phyloP scores from a whole-genome alignment of 2,329 filamentous ascomycete genomes.

The Clarireedia hainanense region DNA sequence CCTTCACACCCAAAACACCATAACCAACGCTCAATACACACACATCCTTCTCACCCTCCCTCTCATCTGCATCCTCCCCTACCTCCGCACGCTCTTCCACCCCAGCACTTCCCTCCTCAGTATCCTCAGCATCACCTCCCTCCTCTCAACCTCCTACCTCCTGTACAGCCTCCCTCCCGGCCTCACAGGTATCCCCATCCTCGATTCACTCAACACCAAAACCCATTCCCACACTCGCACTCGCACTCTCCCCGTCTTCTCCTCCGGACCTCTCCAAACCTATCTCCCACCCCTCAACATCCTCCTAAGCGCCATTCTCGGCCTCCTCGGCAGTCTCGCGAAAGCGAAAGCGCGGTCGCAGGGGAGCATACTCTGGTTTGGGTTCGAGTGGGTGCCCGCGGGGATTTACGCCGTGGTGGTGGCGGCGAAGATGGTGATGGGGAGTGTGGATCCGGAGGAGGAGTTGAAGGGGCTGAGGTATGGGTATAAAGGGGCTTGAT shows the following conservation, averaged over 20 bases:
- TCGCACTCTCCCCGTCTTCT: not conserved
- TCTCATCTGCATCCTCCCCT: conserved; percentile 45
- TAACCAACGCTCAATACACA: conserved; percentile 50
- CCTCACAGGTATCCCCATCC: conserved; percentile 41
- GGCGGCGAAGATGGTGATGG: conserved; percentile 57
- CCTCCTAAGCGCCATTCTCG: conserved; percentile 45
- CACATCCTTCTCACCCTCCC: conserved; percentile 54
- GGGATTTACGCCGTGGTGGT: conserved; percentile 55
- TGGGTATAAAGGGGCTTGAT: conserved; percentile 57
- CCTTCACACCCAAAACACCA: conserved; percentile 47
- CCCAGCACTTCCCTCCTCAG: conserved; percentile 31
- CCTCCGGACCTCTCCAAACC: conserved; percentile 42
- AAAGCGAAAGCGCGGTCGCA: not conserved
- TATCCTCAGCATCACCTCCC: conserved; percentile 53
- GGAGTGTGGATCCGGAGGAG: conserved; percentile 55
- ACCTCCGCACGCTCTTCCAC: conserved; percentile 41
- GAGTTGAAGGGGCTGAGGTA: conserved; percentile 58
- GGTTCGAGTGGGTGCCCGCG: conserved; percentile 44
- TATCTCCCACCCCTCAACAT: conserved; percentile 55
- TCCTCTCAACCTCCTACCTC: conserved; percentile 54
- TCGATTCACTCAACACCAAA: conserved; percentile 34
- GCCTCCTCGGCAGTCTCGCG: conserved; percentile 32
- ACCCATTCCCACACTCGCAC: not conserved
- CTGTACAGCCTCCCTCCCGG: conserved; percentile 48
- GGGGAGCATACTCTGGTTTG: conserved; percentile 29